Evolutionary conservation across 768 basidiomycete species (phyloP).

Genomic region (Podaxis mareebaensis): DNA sequence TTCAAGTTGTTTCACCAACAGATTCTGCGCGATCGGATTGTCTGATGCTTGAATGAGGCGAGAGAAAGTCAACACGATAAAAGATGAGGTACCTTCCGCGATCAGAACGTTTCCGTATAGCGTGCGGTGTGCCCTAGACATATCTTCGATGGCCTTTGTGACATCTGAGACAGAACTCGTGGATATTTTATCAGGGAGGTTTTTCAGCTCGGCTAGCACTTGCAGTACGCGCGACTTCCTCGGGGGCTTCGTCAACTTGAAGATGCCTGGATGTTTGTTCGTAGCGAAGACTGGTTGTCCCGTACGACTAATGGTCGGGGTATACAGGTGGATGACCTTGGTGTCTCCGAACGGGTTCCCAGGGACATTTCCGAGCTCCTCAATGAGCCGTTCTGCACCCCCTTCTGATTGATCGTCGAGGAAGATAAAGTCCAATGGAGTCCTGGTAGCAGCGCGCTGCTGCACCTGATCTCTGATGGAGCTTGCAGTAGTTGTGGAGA

Average conservation of each 20-base stretch:
- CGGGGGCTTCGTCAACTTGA: constrained; percentile 74
- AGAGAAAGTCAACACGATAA: background rate
- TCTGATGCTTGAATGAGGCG: constrained; percentile 37
- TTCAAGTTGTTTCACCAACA: constrained; percentile 68
- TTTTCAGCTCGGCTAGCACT: constrained; percentile 59
- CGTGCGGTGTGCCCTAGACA: constrained; percentile 49
- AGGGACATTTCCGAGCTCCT: constrained; percentile 42
- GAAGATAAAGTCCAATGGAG: constrained; percentile 61
- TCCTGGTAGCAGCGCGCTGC: constrained; percentile 27
- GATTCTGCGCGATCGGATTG: constrained; percentile 68
- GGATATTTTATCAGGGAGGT: constrained; percentile 47
- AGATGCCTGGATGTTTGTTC: constrained; percentile 52
- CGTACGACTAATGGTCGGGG: constrained; percentile 62
- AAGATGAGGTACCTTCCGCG: constrained; percentile 56
- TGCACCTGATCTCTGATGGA: constrained; percentile 31
- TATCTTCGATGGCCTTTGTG: constrained; percentile 45
- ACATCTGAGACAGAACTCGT: constrained; percentile 36
- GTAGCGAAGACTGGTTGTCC: constrained; percentile 52
- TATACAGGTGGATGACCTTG: constrained; percentile 71
- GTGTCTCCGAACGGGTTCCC: constrained; percentile 46
- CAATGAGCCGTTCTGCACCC: constrained; percentile 57
- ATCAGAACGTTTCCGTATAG: constrained; percentile 69
- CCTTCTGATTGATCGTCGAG: constrained; percentile 67
- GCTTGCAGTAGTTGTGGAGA: constrained; percentile 48
- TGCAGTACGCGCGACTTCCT: constrained; percentile 60